Percentiles rank a stretch among this genome's conserved stretches.
These are phyloP conservation scores for Penicillium sp. DNA, from an alignment of 2,329 filamentous ascomycete genomes.

Conservation along the genomic window DNA sequence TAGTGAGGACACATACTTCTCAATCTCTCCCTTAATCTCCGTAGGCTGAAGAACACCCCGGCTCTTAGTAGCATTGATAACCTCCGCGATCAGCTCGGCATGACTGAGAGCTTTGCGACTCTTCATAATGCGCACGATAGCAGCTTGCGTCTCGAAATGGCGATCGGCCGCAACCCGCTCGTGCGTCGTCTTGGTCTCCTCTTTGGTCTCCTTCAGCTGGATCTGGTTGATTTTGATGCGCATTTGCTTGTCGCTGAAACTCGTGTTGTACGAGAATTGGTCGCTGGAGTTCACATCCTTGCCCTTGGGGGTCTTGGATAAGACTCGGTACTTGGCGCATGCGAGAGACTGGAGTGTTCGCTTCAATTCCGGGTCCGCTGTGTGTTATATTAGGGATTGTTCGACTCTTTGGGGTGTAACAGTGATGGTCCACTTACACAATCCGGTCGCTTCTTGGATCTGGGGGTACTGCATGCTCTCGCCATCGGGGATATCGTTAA, in stretches of 20 bases:
- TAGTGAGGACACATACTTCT: constrained; percentile 64
- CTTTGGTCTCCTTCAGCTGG: constrained; percentile 91
- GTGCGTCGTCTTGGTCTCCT: constrained; percentile 93
- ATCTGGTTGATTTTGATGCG: constrained; percentile 99
- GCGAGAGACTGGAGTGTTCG: constrained; percentile 94
- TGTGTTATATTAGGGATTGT: constrained; percentile 26
- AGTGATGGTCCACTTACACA: constrained; percentile 53
- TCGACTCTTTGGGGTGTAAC: background rate
- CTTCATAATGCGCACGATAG: constrained; percentile 97
- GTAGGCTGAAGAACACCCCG: constrained; percentile 79
- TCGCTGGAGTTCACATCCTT: constrained; percentile 76
- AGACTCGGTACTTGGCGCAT: constrained; percentile 81
- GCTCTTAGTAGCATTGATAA: constrained; percentile 85
- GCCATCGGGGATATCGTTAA: constrained; percentile 68
- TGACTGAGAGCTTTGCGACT: constrained; percentile 83
- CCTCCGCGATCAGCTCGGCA: constrained; percentile 82
- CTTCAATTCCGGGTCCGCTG: constrained; percentile 72
- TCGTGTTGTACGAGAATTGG: constrained; percentile 77
- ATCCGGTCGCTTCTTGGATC: constrained; percentile 70
- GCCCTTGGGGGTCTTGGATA: constrained; percentile 81
- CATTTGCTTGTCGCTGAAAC: constrained; percentile 77
- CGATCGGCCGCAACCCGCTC: constrained; percentile 84
- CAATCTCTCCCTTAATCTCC: constrained; percentile 96
- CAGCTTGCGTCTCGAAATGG: constrained; percentile 94
- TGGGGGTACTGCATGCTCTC: constrained; percentile 72